phyloP scores from a whole-genome alignment of 2,329 filamentous ascomycete species.

The Exophiala sp. region DNA sequence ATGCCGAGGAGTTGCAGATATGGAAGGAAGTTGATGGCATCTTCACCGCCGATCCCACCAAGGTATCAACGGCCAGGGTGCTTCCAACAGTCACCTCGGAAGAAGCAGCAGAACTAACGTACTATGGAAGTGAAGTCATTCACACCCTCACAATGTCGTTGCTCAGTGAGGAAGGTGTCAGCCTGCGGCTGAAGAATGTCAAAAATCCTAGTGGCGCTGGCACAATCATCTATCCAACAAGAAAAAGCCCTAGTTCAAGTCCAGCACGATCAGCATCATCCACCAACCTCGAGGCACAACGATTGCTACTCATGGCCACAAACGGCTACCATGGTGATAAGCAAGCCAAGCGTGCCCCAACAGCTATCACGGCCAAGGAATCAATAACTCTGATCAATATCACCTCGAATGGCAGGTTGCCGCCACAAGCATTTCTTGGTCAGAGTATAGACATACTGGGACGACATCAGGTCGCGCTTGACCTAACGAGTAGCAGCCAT shows the following conservation, averaged over 20 bases:
- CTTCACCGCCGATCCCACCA: slow-evolving; percentile 79
- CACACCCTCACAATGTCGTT: slow-evolving; percentile 99
- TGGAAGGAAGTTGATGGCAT: slow-evolving; percentile 99
- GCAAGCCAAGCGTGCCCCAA: slow-evolving; percentile 63
- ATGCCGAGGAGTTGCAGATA: slow-evolving; percentile 84
- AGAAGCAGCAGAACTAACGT: slow-evolving; percentile 92
- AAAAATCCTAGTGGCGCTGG: slow-evolving; percentile 61
- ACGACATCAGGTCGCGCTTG: slow-evolving; percentile 79
- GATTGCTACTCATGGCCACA: slow-evolving; percentile 49
- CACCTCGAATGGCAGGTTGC: slow-evolving; percentile 92
- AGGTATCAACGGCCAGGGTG: slow-evolving; percentile 83
- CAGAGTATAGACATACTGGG: slow-evolving; percentile 92
- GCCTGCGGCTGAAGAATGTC: slow-evolving; percentile 66
- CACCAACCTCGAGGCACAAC: background rate
- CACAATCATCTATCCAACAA: slow-evolving; percentile 67
- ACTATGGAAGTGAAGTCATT: slow-evolving; percentile 92
- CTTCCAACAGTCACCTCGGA: slow-evolving; percentile 83
- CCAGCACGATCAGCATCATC: background rate
- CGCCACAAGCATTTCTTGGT: slow-evolving; percentile 93
- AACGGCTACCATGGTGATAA: slow-evolving; percentile 41
- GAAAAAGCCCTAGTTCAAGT: background rate
- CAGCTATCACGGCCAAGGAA: slow-evolving; percentile 93
- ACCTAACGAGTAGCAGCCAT: slow-evolving; percentile 91
- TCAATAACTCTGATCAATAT: slow-evolving; percentile 96
- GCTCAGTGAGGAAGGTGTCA: slow-evolving; percentile 61